These are phyloP conservation scores for Cardiospermum halicacabum DNA, from an alignment of 345 rosid genomes.

Conservation along the genomic window DNA sequence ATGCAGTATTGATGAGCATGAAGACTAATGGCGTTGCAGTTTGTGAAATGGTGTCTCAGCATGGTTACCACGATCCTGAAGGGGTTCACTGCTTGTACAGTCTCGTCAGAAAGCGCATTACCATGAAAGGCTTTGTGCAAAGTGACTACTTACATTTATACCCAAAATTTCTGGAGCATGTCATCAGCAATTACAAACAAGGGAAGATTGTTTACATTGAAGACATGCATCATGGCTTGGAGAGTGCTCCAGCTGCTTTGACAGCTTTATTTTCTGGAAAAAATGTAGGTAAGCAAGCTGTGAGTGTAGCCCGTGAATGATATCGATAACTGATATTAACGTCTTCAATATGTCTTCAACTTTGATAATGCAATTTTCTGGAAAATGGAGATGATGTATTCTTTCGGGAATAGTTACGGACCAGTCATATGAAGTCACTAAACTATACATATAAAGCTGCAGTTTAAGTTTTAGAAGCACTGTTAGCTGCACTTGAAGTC, in stretches of 20 bases:
- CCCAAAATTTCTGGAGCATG: conserved; percentile 43
- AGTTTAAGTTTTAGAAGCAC: no score
- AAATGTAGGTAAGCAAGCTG: conserved; percentile 57
- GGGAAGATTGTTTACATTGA: conserved; percentile 66
- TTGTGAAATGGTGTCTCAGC: conserved; percentile 65
- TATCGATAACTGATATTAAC: no score
- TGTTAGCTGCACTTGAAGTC: no score
- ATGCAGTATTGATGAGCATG: conserved; percentile 66
- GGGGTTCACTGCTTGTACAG: conserved; percentile 46
- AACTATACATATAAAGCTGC: no score
- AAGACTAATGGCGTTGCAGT: conserved; percentile 56
- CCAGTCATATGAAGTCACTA: no score
- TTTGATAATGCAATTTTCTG: no score
- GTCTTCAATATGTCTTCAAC: no score
- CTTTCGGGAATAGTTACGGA: no score
- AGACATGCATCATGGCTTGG: conserved; percentile 55
- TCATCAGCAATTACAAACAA: conserved; percentile 37
- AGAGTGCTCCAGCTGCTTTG: conserved; percentile 58
- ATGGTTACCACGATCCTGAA: conserved; percentile 27
- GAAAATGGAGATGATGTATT: no score
- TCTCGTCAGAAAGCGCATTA: conserved; percentile 40
- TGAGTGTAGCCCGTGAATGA: conserved; percentile 31
- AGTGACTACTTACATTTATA: conserved; percentile 51
- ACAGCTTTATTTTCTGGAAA: conserved; percentile 56
- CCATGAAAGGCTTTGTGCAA: conserved; percentile 61